These are phyloP conservation scores for Hymenochaete sp. DNA, from an alignment of 1,284 basidiomycete species.

Conservation along the genomic window DNA sequence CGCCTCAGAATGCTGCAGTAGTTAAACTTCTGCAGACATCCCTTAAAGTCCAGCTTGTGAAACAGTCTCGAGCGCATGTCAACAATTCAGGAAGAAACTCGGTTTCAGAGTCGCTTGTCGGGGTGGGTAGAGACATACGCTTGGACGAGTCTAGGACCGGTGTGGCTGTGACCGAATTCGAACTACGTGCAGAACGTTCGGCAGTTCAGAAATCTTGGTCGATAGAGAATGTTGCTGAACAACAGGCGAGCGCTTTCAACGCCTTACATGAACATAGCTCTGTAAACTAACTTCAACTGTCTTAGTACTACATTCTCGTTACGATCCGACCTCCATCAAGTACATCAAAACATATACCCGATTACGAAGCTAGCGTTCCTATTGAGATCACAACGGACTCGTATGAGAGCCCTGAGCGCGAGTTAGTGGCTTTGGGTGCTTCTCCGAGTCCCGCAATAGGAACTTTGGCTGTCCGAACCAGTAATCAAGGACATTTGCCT, in stretches of 20 bases:
- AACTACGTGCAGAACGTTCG: slow-evolving; percentile 24
- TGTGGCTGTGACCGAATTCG: slow-evolving; percentile 21
- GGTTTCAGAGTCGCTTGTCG: slow-evolving; percentile 23
- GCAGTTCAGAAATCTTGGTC: slow-evolving; percentile 27
- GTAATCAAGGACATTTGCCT: no score
- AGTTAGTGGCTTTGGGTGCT: slow-evolving; percentile 1
- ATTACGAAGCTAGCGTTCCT: slow-evolving; percentile 32
- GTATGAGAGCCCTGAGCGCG: slow-evolving; percentile 24
- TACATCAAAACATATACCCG: slow-evolving; percentile 30
- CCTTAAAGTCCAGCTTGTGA: slow-evolving; percentile 34
- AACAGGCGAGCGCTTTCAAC: slow-evolving; percentile 23
- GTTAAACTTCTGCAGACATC: slow-evolving; percentile 30
- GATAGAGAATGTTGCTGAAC: slow-evolving; percentile 22
- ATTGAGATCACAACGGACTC: slow-evolving; percentile 36
- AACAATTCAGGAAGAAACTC: slow-evolving; percentile 22
- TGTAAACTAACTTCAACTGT: slow-evolving; percentile 9
- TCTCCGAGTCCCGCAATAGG: slow-evolving; percentile 9
- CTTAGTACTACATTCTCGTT: slow-evolving; percentile 34
- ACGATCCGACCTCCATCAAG: slow-evolving; percentile 29
- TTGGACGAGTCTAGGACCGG: slow-evolving; percentile 24
- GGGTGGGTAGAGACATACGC: slow-evolving; percentile 22
- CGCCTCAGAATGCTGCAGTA: slow-evolving; percentile 31
- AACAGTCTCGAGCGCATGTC: slow-evolving; percentile 28
- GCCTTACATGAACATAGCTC: not conserved
- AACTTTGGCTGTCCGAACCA: not conserved